Evolutionary conservation across 768 basidiomycete genomes (phyloP), one percentile per base, ranked within the genome.

Genomic region (Lactifluus subvellereus): DNA sequence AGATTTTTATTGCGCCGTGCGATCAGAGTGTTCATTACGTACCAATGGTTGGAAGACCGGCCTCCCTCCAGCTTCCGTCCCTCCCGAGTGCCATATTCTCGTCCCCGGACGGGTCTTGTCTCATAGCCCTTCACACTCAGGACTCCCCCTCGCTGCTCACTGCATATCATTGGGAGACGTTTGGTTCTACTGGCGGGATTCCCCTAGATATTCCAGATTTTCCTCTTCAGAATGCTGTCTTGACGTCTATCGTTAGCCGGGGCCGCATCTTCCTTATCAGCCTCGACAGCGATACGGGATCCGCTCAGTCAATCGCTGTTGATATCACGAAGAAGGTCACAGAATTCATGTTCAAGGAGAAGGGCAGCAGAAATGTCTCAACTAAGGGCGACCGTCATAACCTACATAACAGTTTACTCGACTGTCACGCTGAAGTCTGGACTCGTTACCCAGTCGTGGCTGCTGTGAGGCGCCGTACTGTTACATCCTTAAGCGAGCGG

Each of bases 311-410:
- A 0, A 43, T 80, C 18, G 77, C 74, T 0, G 67, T 86, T 53
- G 76, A 80, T 40, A 84, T 86, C 64, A 83, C 82, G 4, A 79
- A 78, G 54, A 82, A 81, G 59, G 71, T 76, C 8, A 84, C 84
- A 1, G 82, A 84, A 59, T 85, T 82, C 61, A 77, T 74, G 55
- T 85, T 87, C 74, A 75, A 76, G 60, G 77, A 79, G 61, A 79
- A 75, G 40, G 79, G 76, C 0, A 38, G 40, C 22, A 69, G 69
- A 9, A 59, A 60, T 7, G 50, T 65, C 7, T 53, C 67, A 33
- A 62, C 35, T 35, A 62, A 70, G 4, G 60, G 59, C 35, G 53
- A 59, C 4, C 60, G 48, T 8, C n/a, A 43, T 9, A 76, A 76
- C 2, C 66, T 70, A 5, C 77, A 84, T 60, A 86, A 84, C 60